Conservation (phyloP, 257 asterid species). For the Nicotiana noctiflora region DNA sequence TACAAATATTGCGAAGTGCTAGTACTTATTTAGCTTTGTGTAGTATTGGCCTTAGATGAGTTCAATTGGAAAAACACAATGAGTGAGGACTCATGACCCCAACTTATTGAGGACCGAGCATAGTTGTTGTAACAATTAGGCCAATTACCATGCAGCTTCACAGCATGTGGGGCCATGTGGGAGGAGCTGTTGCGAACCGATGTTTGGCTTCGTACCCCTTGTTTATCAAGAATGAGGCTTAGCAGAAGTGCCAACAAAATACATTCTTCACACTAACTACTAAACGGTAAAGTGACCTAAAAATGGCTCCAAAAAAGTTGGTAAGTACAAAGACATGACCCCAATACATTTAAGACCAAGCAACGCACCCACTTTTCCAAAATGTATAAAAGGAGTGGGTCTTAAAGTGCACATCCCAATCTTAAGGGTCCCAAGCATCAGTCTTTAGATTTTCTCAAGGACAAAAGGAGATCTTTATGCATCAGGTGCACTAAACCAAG, state of each 20-base stretch:
- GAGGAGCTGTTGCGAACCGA: not conserved
- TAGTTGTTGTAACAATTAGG: not conserved
- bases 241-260: constrained; percentile 4
- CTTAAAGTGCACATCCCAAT: constrained; percentile 24
- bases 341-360: constrained; percentile 16
- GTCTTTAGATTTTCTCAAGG: constrained; percentile 25
- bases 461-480: constrained; percentile 23
- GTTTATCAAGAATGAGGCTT: not conserved
- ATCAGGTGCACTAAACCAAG: constrained; percentile 16
- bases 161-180: not conserved
- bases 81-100: not conserved
- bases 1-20: constrained; percentile 12
- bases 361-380: constrained; percentile 4
- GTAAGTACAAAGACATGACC: constrained; percentile 6
- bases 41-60: not conserved
- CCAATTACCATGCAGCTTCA: not conserved
- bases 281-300: not conserved
- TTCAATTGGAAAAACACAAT: not conserved
- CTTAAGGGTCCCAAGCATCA: constrained; percentile 18
- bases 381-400: constrained; percentile 11
- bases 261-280: not conserved
- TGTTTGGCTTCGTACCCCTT: not conserved
- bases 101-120: not conserved
- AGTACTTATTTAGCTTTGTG: constrained; percentile 27
- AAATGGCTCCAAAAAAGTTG: not conserved